Conservation (phyloP, 805 yeast species). For the Jamesozyma rosinii region DNA sequence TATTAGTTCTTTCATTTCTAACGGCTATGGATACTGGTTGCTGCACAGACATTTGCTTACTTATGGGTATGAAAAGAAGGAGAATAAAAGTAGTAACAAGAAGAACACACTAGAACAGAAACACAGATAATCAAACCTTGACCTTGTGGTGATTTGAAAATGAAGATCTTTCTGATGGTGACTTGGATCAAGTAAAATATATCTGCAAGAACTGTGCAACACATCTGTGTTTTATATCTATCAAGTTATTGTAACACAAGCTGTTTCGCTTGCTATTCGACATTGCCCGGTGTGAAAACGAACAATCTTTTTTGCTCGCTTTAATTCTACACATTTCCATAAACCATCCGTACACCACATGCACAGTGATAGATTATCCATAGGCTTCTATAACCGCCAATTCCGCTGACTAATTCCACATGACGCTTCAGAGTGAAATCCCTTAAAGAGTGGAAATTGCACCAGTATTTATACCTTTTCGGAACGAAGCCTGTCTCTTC, state of each 20-base stretch:
- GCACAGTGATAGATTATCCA: too few relatives aligned
- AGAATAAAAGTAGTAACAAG: neutral
- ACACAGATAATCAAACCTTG: neutral
- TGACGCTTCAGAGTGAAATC: too few relatives aligned
- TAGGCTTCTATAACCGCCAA: too few relatives aligned
- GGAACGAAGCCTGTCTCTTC: too few relatives aligned
- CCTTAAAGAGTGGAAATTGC: too few relatives aligned
- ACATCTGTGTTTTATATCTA: too few relatives aligned
- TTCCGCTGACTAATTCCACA: too few relatives aligned
- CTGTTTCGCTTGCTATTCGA: too few relatives aligned
- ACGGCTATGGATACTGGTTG: neutral
- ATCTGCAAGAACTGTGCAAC: neutral
- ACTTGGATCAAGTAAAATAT: neutral
- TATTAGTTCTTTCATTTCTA: constrained; percentile 5
- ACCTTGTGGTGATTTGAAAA: neutral
- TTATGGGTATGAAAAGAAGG: neutral
- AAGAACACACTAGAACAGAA: neutral
- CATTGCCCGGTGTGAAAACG: neutral
- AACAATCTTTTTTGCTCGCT: too few relatives aligned
- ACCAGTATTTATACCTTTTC: too few relatives aligned
- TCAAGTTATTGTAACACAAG: too few relatives aligned
- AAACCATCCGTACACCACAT: constrained; percentile 13
- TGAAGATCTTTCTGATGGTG: neutral
- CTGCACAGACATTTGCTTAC: neutral
- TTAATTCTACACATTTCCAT: neutral